Conservation (phyloP, 805 yeast genomes). For the Myxozyma neotropica region DNA sequence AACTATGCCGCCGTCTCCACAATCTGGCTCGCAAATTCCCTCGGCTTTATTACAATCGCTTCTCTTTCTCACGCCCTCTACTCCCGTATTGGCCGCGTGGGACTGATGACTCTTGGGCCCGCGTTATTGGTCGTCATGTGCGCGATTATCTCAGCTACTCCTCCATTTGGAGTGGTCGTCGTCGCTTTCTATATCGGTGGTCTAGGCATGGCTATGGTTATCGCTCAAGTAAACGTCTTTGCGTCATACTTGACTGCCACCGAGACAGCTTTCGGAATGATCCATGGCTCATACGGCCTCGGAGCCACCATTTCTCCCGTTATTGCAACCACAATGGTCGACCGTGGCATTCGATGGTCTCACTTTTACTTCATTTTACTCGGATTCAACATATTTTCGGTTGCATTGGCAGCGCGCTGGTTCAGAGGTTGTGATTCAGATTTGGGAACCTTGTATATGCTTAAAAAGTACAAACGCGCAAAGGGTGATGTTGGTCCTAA, state of each 20-base stretch:
- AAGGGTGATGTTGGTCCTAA: neutral
- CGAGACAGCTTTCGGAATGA: constrained; percentile 59
- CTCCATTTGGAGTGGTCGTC: constrained; percentile 52
- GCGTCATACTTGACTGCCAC: constrained; percentile 53
- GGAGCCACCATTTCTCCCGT: constrained; percentile 75
- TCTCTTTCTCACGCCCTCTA: constrained; percentile 52
- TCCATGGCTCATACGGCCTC: constrained; percentile 71
- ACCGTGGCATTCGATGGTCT: constrained; percentile 56
- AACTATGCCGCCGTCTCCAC: constrained; percentile 58
- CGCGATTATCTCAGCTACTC: constrained; percentile 52
- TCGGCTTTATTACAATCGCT: constrained; percentile 58
- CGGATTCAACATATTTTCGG: constrained; percentile 45
- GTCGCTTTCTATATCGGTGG: constrained; percentile 62
- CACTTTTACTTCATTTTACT: constrained; percentile 54
- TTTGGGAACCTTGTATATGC: constrained; percentile 22
- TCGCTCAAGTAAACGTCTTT: constrained; percentile 57
- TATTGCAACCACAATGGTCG: constrained; percentile 58
- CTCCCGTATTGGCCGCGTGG: constrained; percentile 47
- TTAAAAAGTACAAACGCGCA: constrained; percentile 15
- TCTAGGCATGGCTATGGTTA: constrained; percentile 53
- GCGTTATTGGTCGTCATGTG: constrained; percentile 47
- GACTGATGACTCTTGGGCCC: constrained; percentile 48
- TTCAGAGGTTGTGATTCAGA: constrained; percentile 43
- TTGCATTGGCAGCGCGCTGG: constrained; percentile 45
- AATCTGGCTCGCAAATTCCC: constrained; percentile 60